A percentile compares a stretch with the other conserved stretches of the same genome.
These are phyloP conservation scores for Blastobotrys petasosporus DNA, from an alignment of 1,139 yeast species.

Conservation along the genomic window DNA sequence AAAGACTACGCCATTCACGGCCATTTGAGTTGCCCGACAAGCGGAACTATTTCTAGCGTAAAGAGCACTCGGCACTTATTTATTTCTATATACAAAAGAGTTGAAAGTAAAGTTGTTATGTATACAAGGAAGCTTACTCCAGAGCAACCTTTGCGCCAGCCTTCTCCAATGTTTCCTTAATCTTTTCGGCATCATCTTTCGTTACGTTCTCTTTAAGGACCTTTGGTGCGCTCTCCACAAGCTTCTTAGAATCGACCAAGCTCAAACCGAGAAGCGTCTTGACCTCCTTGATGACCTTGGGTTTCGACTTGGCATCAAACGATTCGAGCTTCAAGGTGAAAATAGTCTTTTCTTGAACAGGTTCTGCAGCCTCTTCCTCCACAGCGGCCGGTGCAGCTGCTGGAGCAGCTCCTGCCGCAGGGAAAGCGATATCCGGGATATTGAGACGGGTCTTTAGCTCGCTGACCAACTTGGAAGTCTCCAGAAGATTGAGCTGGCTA, in stretches of 20 bases:
- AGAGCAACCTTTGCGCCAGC: conserved; percentile 88
- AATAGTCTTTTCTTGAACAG: conserved; percentile 86
- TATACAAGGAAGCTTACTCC: conserved; percentile 47
- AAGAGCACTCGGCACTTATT: not conserved
- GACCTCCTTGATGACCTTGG: conserved; percentile 96
- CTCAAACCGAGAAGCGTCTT: conserved; percentile 87
- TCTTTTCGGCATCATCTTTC: conserved; percentile 87
- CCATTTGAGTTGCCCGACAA: too few relatives aligned
- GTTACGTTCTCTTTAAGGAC: conserved; percentile 78
- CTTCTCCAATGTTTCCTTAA: conserved; percentile 86
- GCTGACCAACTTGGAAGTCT: conserved; percentile 75
- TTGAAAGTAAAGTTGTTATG: not conserved
- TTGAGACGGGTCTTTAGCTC: conserved; percentile 83
- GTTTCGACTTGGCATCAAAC: conserved; percentile 91
- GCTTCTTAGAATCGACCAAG: conserved; percentile 93
- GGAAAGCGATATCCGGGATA: conserved; percentile 89
- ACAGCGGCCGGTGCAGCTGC: conserved; percentile 70
- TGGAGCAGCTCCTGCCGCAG: conserved; percentile 58
- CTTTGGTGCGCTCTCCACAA: conserved; percentile 97
- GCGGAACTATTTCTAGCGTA: too few relatives aligned
- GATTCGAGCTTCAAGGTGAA: conserved; percentile 88
- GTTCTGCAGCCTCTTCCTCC: conserved; percentile 74
- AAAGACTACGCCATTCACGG: too few relatives aligned
- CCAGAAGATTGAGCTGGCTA: conserved; percentile 80
- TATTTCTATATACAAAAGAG: conserved; percentile 5